Evolutionary conservation across 2,329 filamentous ascomycete species (phyloP), one percentile per base, ranked within the genome.

Genomic region (Akanthomyces muscarius): DNA sequence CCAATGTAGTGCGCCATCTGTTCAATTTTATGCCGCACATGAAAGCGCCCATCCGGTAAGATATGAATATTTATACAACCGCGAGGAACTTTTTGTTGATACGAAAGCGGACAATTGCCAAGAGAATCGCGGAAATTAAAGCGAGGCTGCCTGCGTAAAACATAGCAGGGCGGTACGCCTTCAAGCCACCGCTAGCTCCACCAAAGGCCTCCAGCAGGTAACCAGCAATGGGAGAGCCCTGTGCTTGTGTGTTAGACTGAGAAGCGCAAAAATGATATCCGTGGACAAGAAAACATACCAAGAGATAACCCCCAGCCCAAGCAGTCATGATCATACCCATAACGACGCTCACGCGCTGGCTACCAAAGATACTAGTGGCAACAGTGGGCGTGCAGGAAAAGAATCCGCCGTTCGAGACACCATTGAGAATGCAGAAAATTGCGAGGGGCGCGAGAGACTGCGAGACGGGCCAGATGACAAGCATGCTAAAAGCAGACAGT

Each of bases 311-410:
- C 0, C 80, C 81, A 2, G 80, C 77, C 85, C 85, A 89, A 1
- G 83, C 81, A 0, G 81, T 86, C 2, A 86, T 79, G 38, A 85
- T 78, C 83, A 88, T 87, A 5, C 83, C 80, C 81, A 88, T 85
- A 0, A 82, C 84, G 23, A 85, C 80, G 5, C 80, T 76, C 38
- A 85, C 78, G 5, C 82, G 75, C 1, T 77, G 78, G 4, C 78
- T 83, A 1, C 84, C 85, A 72, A 86, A 87, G 0, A 85, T 78
- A 65, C 80, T 84, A 0, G 82, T 81, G 0, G 88, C 82, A 2
- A 85, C 85, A 0, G 86, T 87, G 0, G 86, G 86, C 76, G 88
- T 86, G 0, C 82, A 82, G 0, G 82, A 81, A 68, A 89, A 88
- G 74, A 88, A 88, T 0, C 82, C 84, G 0, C 86, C 86, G 66